Evolutionary conservation across 2,329 filamentous ascomycete genomes (phyloP), one percentile per base, ranked within the genome.

Genomic region (Aspergillus flavus): DNA sequence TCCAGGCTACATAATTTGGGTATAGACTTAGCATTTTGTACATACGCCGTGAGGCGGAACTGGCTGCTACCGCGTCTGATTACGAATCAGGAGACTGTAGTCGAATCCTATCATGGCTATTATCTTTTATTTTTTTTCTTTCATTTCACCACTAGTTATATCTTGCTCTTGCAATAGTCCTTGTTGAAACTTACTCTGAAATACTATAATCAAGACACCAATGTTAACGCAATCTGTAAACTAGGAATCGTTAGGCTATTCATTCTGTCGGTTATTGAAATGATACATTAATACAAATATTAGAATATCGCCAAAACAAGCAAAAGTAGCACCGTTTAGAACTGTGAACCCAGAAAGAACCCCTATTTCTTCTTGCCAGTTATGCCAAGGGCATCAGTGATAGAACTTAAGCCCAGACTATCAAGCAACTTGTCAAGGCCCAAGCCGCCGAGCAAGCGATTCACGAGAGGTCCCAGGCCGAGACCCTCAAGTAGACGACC

Each of bases 401-500:
- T 61, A 58, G 76, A 73, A 3, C 82, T 82, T 12, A 93, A 79
- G 36, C 84, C 84, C 14, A 86, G 75, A 52, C 78, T 75, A 50
- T 82, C 80, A 7, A 81, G 75, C 36, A 87, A 65, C 53, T 80
- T 81, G 39, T 84, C 84, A 23, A 89, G 79, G 6, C 93, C 93
- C 32, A 97, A 85, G 2, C 90, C 86, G 9, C 88, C 87, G 19
- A 97, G 85, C 4, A 96, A 82, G 56, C 89, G 89, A 67, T 94
- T 91, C 69, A 97, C 86, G 0, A 97, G 78, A 19, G 91, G 90
- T 64, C 93, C 93, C 1, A 97, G 86, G 62, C 93, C 93, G 32
- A 97, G 87, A 6, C 91, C 92, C 70, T 90, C 89, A 63, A 95
- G 85, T 72, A 96, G 81, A 73, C 89, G 89, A 61, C 93, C 93